phyloP scores from a whole-genome alignment of 345 rosid genomes.

The Corchorus olitorius region DNA sequence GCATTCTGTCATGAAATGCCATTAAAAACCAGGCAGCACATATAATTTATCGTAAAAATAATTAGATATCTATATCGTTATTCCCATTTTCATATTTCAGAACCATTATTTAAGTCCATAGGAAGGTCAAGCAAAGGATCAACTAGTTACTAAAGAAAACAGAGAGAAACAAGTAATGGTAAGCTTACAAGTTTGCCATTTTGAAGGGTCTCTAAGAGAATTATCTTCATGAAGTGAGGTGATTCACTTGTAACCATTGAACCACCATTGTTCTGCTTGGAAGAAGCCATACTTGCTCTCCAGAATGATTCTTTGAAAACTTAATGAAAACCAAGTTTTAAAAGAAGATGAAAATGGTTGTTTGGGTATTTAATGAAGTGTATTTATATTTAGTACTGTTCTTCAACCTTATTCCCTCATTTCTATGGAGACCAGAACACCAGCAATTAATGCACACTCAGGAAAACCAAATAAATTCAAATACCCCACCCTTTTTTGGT shows the following conservation, averaged over 20 bases:
- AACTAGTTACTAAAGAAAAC: background rate
- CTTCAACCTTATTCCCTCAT: too few species aligned
- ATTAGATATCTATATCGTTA: background rate
- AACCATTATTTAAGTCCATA: background rate
- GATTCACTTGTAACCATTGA: background rate
- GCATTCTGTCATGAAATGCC: background rate
- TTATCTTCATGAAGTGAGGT: slow-evolving; percentile 6
- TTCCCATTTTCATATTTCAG: background rate
- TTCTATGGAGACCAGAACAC: too few species aligned
- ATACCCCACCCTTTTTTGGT: too few species aligned
- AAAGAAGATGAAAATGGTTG: background rate
- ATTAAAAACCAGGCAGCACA: background rate
- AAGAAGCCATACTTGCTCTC: slow-evolving; percentile 7
- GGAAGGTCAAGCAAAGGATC: background rate
- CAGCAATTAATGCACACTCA: too few species aligned
- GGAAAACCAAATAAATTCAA: too few species aligned
- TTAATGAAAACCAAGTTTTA: background rate
- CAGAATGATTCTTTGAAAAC: background rate
- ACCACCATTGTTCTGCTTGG: background rate
- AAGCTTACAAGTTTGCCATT: slow-evolving; percentile 14
- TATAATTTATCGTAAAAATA: too few species aligned
- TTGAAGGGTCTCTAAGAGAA: background rate
- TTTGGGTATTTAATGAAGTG: background rate
- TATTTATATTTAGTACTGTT: too few species aligned
- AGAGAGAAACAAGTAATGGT: background rate